phyloP scores from a whole-genome alignment of 179 eudicot species.

The Corrigiola litoralis region DNA sequence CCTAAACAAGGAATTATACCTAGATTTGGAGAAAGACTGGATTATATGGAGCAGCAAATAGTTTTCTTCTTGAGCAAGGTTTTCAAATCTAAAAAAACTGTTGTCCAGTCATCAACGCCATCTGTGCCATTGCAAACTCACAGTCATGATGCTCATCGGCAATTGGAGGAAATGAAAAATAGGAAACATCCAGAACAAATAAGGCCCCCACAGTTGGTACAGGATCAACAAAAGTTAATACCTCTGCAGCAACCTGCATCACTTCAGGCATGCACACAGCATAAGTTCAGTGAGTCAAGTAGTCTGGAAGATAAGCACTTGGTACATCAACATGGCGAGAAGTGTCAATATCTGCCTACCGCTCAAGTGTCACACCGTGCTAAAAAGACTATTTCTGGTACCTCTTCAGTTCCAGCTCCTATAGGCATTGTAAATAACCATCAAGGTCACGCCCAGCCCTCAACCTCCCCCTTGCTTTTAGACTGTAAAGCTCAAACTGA shows the following conservation, averaged over 20 bases:
- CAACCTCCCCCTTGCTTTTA: conserved; percentile 2
- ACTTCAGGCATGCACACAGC: not conserved
- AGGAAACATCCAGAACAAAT: not conserved
- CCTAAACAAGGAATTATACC: conserved; percentile 16
- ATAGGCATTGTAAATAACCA: not conserved
- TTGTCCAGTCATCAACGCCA: not conserved
- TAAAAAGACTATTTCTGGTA: not conserved
- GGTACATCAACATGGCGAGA: not conserved
- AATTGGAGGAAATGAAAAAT: not conserved
- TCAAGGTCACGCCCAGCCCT: conserved; percentile 2
- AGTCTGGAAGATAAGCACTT: not conserved
- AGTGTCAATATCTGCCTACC: no score
- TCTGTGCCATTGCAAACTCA: not conserved
- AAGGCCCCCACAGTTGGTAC: not conserved
- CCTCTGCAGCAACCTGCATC: not conserved
- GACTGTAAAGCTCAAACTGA: not conserved
- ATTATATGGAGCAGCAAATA: conserved; percentile 1
- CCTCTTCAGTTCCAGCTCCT: not conserved
- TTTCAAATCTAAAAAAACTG: not conserved
- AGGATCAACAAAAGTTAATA: not conserved
- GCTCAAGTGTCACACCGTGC: no score
- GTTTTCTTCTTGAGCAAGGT: not conserved
- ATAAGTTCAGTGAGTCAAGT: not conserved
- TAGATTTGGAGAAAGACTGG: conserved; percentile 8
- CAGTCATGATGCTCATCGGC: not conserved